Evolutionary conservation across 768 basidiomycete genomes (phyloP).

Genomic region (Rubroboletus satanas): DNA sequence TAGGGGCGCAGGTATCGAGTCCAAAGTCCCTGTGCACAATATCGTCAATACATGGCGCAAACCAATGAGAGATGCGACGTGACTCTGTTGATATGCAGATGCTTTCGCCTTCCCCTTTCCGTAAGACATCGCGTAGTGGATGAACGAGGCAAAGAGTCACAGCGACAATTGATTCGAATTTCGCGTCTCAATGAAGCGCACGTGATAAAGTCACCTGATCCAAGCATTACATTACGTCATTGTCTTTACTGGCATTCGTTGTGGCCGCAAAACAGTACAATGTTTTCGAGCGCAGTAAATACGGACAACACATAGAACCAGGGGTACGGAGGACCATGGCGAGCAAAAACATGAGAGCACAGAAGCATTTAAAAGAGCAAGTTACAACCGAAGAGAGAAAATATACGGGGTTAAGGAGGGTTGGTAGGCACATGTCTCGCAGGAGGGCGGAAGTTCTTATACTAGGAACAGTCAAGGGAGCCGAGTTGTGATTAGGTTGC

Average conservation of each 20-base stretch:
- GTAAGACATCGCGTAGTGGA: constrained; percentile 17
- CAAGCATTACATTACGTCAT: not conserved
- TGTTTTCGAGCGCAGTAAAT: constrained; percentile 27
- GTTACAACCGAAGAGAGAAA: constrained; percentile 16
- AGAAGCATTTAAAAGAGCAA: constrained; percentile 18
- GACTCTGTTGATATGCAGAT: constrained; percentile 23
- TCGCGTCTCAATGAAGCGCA: not conserved
- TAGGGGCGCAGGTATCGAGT: constrained; percentile 35
- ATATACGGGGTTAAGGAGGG: constrained; percentile 12
- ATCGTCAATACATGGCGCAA: not conserved
- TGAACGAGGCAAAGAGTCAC: not conserved
- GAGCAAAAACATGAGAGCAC: constrained; percentile 29
- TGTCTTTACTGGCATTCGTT: not conserved
- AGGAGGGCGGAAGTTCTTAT: constrained; percentile 13
- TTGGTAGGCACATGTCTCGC: constrained; percentile 30
- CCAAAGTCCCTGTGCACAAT: constrained; percentile 15
- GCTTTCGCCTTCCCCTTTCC: constrained; percentile 10
- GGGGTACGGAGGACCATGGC: constrained; percentile 18
- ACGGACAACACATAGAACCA: constrained; percentile 29
- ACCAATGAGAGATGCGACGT: not conserved
- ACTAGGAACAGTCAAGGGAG: constrained; percentile 12
- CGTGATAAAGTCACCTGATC: constrained; percentile 20
- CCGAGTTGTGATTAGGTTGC: constrained; percentile 19
- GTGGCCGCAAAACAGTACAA: constrained; percentile 29
- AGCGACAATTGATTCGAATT: not conserved